Evolutionary conservation across 2,329 filamentous ascomycete genomes (phyloP).

Genomic region (Chrysoporthe deuterocubensis): DNA sequence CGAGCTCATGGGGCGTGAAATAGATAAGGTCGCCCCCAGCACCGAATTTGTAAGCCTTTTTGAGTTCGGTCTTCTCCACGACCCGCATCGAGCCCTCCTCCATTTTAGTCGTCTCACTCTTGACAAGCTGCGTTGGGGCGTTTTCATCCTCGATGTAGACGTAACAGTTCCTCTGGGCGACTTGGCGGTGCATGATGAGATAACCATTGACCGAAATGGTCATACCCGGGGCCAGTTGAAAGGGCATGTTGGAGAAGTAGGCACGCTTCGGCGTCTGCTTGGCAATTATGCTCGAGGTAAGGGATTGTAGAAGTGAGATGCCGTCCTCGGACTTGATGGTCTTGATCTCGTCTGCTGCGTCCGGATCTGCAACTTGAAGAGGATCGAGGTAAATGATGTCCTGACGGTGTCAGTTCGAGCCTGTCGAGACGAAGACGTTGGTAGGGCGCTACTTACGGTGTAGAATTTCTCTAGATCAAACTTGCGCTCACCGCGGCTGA

Average conservation of each 20-base stretch:
- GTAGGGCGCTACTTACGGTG: conserved; percentile 65
- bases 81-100: conserved; percentile 77
- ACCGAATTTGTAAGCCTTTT: conserved; percentile 95
- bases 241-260: conserved; percentile 81
- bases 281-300: conserved; percentile 88
- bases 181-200: conserved; percentile 83
- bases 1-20: conserved; percentile 85
- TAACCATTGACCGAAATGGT: conserved; percentile 93
- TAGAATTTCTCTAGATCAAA: conserved; percentile 91
- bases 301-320: conserved; percentile 75
- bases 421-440: not conserved
- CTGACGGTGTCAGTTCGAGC: conserved; percentile 45
- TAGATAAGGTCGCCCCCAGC: conserved; percentile 87
- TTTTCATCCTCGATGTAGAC: conserved; percentile 74
- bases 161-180: conserved; percentile 80
- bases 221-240: conserved; percentile 85
- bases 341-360: conserved; percentile 59
- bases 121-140: conserved; percentile 81
- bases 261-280: conserved; percentile 85
- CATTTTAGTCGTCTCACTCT: conserved; percentile 73
- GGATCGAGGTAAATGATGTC: conserved; percentile 89
- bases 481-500: conserved; percentile 68
- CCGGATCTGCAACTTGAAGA: conserved; percentile 64
- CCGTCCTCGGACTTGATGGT: conserved; percentile 74
- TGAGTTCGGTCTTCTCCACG: conserved; percentile 80